Percentiles rank a stretch among this genome's conserved stretches.
Evolutionary conservation across 1,139 yeast species (phyloP).

Genomic region (Diutina pseudorugosa): DNA sequence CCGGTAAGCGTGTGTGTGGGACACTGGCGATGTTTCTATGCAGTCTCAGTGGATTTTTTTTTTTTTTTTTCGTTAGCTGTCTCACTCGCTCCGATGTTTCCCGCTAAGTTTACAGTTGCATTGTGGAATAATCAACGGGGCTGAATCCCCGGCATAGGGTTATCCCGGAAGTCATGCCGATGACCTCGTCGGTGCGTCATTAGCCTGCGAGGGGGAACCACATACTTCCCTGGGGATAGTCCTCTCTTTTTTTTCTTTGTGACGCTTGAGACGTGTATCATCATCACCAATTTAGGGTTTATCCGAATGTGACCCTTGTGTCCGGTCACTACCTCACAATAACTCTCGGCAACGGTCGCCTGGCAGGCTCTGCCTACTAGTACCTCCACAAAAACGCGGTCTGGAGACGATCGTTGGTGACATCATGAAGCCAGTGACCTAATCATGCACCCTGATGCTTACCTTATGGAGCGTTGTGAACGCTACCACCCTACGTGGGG

Average conservation of each 20-base stretch:
- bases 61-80: no score
- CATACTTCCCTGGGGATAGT: no score
- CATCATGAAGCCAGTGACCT: not conserved
- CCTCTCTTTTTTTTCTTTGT: no score
- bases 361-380: not conserved
- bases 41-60: not conserved
- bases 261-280: no score
- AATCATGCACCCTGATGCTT: not conserved
- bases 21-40: not conserved
- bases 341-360: not conserved
- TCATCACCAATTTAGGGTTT: not conserved
- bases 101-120: no score
- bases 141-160: not conserved
- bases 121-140: not conserved
- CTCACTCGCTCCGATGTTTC: no score
- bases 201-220: not conserved
- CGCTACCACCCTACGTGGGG: no score
- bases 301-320: not conserved
- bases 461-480: no score
- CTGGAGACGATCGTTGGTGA: not conserved
- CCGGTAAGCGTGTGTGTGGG: no score
- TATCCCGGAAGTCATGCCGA: not conserved
- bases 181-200: not conserved
- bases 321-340: not conserved
- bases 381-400: not conserved